Base-by-base conservation (phyloP, 208 protist species). In the Leishmania martiniquensis region DNA sequence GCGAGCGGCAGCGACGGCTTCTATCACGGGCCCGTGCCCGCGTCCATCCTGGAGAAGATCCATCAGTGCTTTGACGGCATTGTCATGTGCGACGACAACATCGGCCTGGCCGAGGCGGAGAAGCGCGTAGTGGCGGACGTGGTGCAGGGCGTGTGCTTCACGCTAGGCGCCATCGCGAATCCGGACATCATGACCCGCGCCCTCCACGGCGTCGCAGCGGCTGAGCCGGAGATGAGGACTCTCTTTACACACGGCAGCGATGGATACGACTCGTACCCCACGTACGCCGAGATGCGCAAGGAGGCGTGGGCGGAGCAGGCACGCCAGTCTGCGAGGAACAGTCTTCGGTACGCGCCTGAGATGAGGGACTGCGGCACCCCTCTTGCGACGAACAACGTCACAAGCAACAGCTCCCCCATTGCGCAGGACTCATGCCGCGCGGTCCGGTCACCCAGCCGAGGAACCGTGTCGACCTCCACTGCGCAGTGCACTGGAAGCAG, bases 111-210 rank as follows among this genome's bases (percentile, higher is more conserved):
- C n/a, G 67, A 72, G 67, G 67, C 67, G n/a, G 67, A 72, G 67
- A 55, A 54, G 67, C 67, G 67, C 15, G 47, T 72, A 3, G 29
- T 42, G 44, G 25, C 45, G 25, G 45, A 72, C 37, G 22, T 32
- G 12, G 67, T 72, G 52, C 77, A 85, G 51, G 78, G 76, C 17
- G 84, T 91, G 37, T 67, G 72, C 52, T 82, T 93, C 66, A 85
- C 83, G 6, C 67, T 72, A 20, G 69, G 67, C 17, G 87, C 79
- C 22, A 78, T 94, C 32, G 72, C 88, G 7, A 92, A 94, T 76
- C 88, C 90, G 4, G 90, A 94, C 80, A 77, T 94, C 12, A 77
- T 85, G 29, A 67, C 88, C 29, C 77, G 81, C 25, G 73, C 76
- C n/a, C 42, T 65, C 29, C 25, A 68, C 72, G 75, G 80, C 39